Percentiles rank a stretch among this genome's conserved stretches.
Conservation (phyloP, 129 eudicot species). For the Solidago caesia region DNA sequence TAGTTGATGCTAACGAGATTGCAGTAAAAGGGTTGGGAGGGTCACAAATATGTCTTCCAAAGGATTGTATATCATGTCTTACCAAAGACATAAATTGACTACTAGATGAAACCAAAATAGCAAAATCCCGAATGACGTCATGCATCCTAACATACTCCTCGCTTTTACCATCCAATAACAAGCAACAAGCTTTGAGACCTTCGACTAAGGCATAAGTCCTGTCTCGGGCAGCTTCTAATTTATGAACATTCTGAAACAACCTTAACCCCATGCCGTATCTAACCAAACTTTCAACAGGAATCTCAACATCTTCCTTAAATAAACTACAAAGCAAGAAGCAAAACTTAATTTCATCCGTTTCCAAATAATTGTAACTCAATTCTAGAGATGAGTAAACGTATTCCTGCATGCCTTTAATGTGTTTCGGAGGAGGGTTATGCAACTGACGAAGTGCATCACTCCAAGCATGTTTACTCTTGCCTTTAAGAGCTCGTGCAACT, state of each 20-base stretch:
- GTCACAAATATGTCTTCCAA: background rate
- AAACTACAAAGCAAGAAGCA: background rate
- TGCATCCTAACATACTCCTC: background rate
- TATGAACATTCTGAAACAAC: background rate
- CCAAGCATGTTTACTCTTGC: background rate
- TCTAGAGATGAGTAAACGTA: background rate
- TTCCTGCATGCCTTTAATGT: conserved; percentile 9
- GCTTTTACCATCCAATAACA: background rate
- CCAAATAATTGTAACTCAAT: background rate
- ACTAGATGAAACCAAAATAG: background rate
- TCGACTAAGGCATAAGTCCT: background rate
- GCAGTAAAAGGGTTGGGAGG: background rate
- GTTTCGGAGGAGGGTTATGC: background rate
- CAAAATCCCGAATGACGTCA: background rate
- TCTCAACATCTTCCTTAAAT: background rate
- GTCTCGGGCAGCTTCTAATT: background rate
- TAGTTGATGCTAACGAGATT: background rate
- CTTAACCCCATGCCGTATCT: background rate
- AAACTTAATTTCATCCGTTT: background rate
- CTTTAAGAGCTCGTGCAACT: conserved; percentile 1
- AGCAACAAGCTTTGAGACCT: background rate
- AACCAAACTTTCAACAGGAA: background rate
- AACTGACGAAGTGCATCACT: conserved; percentile 1
- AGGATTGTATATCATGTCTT: background rate
- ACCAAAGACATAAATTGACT: background rate